Percentiles rank a stretch among this genome's conserved stretches.
Evolutionary conservation across 768 basidiomycete species (phyloP).

Genomic region (Psilocybe subaeruginosa): DNA sequence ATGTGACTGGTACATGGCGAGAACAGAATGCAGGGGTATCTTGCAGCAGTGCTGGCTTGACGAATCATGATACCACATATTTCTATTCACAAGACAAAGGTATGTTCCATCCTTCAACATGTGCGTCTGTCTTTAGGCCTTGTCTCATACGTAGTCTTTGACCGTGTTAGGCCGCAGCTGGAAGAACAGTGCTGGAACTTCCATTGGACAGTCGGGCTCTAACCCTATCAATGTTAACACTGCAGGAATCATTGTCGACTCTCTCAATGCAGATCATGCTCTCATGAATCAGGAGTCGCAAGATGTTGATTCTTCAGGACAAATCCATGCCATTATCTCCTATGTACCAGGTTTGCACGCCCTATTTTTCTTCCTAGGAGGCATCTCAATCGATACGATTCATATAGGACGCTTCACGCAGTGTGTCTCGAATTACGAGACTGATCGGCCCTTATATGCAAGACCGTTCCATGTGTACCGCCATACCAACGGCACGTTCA

Average conservation of each 20-base stretch:
- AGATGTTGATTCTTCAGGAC: conserved; percentile 45
- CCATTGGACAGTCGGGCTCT: conserved; percentile 42
- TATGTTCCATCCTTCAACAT: conserved; percentile 10
- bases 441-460: conserved; percentile 36
- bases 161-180: conserved; percentile 40
- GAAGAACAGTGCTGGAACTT: conserved; percentile 43
- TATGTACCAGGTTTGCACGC: conserved; percentile 43
- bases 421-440: conserved; percentile 46
- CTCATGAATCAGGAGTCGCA: conserved; percentile 59
- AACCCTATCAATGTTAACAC: conserved; percentile 46
- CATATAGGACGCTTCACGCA: conserved; percentile 44
- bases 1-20: conserved; percentile 52
- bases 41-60: conserved; percentile 45
- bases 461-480: conserved; percentile 48
- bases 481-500: conserved; percentile 41
- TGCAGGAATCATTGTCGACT: conserved; percentile 44
- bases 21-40: conserved; percentile 45
- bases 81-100: conserved; percentile 50
- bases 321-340: conserved; percentile 50
- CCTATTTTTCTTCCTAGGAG: not conserved
- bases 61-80: conserved; percentile 52
- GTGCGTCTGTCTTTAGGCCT: not conserved
- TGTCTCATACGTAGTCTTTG: not conserved
- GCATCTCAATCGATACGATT: not conserved
- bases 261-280: conserved; percentile 48